These are phyloP conservation scores for Phoma herbarum DNA, from an alignment of 2,329 filamentous ascomycete genomes.

Conservation along the genomic window DNA sequence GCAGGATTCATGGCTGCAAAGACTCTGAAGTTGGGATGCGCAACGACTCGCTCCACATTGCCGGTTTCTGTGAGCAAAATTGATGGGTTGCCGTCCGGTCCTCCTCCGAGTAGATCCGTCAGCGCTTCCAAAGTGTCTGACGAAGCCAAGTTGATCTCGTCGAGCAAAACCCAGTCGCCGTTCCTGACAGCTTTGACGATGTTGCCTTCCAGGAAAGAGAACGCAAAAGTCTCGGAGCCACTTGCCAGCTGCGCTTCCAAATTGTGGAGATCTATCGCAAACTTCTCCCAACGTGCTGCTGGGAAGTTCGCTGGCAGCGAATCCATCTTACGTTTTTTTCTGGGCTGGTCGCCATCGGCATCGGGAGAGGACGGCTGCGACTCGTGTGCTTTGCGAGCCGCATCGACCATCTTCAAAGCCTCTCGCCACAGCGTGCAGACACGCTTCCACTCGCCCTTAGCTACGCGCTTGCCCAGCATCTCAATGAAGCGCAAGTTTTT, in stretches of 20 bases:
- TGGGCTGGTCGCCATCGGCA: slow-evolving; percentile 66
- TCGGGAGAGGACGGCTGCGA: slow-evolving; percentile 50
- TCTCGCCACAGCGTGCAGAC: slow-evolving; percentile 88
- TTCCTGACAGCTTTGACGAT: slow-evolving; percentile 95
- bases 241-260: slow-evolving; percentile 82
- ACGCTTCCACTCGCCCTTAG: slow-evolving; percentile 85
- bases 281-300: slow-evolving; percentile 80
- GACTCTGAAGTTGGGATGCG: slow-evolving; percentile 91
- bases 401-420: slow-evolving; percentile 84
- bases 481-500: slow-evolving; percentile 86
- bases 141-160: slow-evolving; percentile 96
- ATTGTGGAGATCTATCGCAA: slow-evolving; percentile 76
- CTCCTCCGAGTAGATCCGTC: slow-evolving; percentile 82
- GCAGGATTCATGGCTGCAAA: slow-evolving; percentile 99
- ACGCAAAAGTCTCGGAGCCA: slow-evolving; percentile 80
- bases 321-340: slow-evolving; percentile 75
- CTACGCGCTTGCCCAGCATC: slow-evolving; percentile 79
- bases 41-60: slow-evolving; percentile 86
- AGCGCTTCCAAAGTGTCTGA: slow-evolving; percentile 95
- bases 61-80: slow-evolving; percentile 92
- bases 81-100: slow-evolving; percentile 75
- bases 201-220: slow-evolving; percentile 95
- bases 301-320: slow-evolving; percentile 61
- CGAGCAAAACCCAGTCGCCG: slow-evolving; percentile 94
- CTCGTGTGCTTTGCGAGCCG: slow-evolving; percentile 52